Percentiles rank a stretch among this genome's conserved stretches.
Evolutionary conservation across 192 early-diverging fungal genomes (phyloP).

Genomic region (Umbelopsis vinacea): DNA sequence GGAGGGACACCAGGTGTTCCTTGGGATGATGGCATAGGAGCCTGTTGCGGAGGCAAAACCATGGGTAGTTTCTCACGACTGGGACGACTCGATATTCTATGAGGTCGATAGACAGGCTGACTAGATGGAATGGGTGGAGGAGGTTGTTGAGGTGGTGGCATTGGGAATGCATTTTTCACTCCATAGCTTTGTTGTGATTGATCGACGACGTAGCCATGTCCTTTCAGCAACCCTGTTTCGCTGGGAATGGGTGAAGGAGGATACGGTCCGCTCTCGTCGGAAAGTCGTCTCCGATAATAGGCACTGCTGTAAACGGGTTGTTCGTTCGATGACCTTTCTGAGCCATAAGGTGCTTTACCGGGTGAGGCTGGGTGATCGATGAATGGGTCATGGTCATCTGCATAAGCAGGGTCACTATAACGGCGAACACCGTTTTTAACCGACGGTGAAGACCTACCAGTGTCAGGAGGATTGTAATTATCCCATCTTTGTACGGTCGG

Average conservation of each 20-base stretch:
- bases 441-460: background rate
- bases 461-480: background rate
- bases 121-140: slow-evolving; percentile 11
- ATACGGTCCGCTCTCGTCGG: background rate
- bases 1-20: background rate
- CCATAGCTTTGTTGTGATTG: background rate
- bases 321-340: background rate
- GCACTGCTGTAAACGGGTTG: background rate
- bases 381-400: background rate
- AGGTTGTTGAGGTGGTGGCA: slow-evolving; percentile 14
- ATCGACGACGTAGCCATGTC: background rate
- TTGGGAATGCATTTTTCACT: background rate
- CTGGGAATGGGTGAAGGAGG: slow-evolving; percentile 13
- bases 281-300: background rate
- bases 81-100: background rate
- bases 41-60: background rate
- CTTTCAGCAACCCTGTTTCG: slow-evolving; percentile 4
- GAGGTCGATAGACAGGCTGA: slow-evolving; percentile 2
- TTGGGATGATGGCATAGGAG: background rate
- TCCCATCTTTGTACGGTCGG: slow-evolving; percentile 2
- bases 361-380: slow-evolving; percentile 8
- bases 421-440: background rate
- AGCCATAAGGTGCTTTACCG: background rate
- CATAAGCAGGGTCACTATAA: background rate
- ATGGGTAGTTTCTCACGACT: background rate